Conservation (phyloP, 352 stramenopile species). For the Phytophthora agathidicida region DNA sequence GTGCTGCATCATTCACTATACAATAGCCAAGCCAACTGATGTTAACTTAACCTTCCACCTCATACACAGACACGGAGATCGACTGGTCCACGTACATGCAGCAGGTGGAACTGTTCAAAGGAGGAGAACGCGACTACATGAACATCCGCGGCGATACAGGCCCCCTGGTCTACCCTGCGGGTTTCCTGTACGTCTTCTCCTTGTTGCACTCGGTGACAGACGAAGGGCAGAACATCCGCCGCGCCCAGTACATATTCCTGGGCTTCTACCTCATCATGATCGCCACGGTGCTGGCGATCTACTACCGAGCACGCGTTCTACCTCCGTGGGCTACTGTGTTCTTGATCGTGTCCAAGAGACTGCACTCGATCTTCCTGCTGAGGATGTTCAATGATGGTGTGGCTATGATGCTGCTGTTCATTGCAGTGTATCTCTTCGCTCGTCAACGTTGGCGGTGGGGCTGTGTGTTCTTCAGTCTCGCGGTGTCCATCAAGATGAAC, state of each 20-base stretch:
- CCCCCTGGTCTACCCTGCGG: slow-evolving; percentile 98
- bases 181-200: slow-evolving; percentile 98
- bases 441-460: slow-evolving; percentile 87
- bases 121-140: slow-evolving; percentile 95
- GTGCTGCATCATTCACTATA: slow-evolving; percentile 10
- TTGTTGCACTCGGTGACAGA: slow-evolving; percentile 93
- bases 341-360: slow-evolving; percentile 93
- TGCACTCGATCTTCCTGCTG: slow-evolving; percentile 99
- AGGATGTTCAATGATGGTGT: slow-evolving; percentile 99
- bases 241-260: slow-evolving; percentile 95
- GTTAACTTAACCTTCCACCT: neutral
- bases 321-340: slow-evolving; percentile 91
- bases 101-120: slow-evolving; percentile 94
- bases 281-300: slow-evolving; percentile 91
- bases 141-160: slow-evolving; percentile 96
- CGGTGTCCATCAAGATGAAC: slow-evolving; percentile 99
- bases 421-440: slow-evolving; percentile 90
- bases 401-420: slow-evolving; percentile 95
- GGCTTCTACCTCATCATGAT: slow-evolving; percentile 95
- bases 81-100: slow-evolving; percentile 99
- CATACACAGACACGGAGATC: slow-evolving; percentile 95
- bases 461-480: slow-evolving; percentile 95
- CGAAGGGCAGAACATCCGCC: slow-evolving; percentile 76
- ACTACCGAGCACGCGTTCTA: slow-evolving; percentile 74
- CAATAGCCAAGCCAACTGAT: neutral